phyloP scores from a whole-genome alignment of 2,329 filamentous ascomycete species.

The Fulvia fulva region DNA sequence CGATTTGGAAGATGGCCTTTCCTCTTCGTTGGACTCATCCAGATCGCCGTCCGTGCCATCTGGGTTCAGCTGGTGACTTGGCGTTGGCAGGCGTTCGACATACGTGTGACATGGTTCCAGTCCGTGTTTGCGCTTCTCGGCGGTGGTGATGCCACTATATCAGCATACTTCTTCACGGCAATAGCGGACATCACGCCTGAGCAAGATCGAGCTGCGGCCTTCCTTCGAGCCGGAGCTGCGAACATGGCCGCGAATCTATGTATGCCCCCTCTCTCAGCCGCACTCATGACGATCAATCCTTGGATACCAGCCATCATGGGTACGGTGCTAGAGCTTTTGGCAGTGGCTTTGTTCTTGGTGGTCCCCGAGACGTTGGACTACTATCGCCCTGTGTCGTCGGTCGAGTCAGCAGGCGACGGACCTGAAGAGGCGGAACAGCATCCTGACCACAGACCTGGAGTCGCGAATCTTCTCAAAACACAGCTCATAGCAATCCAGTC shows the following conservation, averaged over 20 bases:
- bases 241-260: conserved; percentile 29
- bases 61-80: conserved; percentile 35
- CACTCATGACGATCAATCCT: conserved; percentile 33
- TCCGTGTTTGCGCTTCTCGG: conserved; percentile 29
- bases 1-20: conserved; percentile 34
- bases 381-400: background rate
- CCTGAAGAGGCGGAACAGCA: background rate
- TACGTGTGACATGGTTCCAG: conserved; percentile 32
- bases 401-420: background rate
- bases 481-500: conserved; percentile 8
- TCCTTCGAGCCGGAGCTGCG: conserved; percentile 30
- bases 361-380: conserved; percentile 36
- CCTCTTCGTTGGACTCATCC: conserved; percentile 26
- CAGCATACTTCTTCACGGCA: conserved; percentile 21
- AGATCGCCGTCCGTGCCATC: conserved; percentile 19
- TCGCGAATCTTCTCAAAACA: background rate
- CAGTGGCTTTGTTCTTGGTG: conserved; percentile 17
- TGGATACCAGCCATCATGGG: conserved; percentile 33
- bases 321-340: conserved; percentile 14
- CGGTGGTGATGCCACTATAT: conserved; percentile 25
- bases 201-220: conserved; percentile 26
- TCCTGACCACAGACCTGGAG: background rate
- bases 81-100: conserved; percentile 34
- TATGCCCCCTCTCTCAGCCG: conserved; percentile 32
- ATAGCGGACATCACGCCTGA: conserved; percentile 32